Conservation (phyloP, 768 basidiomycete genomes). For the Collybia sp. region DNA sequence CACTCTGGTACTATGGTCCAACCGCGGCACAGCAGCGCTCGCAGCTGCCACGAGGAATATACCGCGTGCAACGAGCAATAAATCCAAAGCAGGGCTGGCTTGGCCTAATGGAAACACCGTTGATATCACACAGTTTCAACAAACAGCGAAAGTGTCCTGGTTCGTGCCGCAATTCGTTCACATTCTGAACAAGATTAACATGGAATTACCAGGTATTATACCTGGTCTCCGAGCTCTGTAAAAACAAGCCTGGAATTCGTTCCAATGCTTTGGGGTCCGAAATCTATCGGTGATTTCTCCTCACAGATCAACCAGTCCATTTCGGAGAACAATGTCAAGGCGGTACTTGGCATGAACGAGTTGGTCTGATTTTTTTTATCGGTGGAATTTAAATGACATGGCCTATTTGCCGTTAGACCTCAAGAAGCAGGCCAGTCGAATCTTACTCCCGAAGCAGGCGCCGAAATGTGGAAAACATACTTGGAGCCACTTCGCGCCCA, state of each 20-base stretch:
- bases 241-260: slow-evolving; percentile 45
- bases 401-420: slow-evolving; percentile 39
- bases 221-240: slow-evolving; percentile 35
- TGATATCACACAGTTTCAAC: slow-evolving; percentile 37
- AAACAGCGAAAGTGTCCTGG: slow-evolving; percentile 48
- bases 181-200: not conserved
- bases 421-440: slow-evolving; percentile 42
- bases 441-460: slow-evolving; percentile 42
- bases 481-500: slow-evolving; percentile 43
- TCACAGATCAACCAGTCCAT: slow-evolving; percentile 37
- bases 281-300: slow-evolving; percentile 32
- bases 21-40: too few relatives aligned
- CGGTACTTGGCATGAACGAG: slow-evolving; percentile 54
- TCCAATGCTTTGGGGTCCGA: slow-evolving; percentile 51
- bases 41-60: not conserved
- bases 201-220: slow-evolving; percentile 38
- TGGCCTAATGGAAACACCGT: slow-evolving; percentile 40
- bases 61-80: slow-evolving; percentile 18
- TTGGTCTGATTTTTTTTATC: slow-evolving; percentile 13
- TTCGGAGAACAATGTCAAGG: slow-evolving; percentile 26
- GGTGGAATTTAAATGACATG: not conserved
- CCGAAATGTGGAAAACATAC: slow-evolving; percentile 45
- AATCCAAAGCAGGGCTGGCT: slow-evolving; percentile 45
- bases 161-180: slow-evolving; percentile 15
- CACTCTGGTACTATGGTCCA: slow-evolving; percentile 5